phyloP scores from a whole-genome alignment of 805 yeast genomes.

The Hanseniaspora taiwanica region DNA sequence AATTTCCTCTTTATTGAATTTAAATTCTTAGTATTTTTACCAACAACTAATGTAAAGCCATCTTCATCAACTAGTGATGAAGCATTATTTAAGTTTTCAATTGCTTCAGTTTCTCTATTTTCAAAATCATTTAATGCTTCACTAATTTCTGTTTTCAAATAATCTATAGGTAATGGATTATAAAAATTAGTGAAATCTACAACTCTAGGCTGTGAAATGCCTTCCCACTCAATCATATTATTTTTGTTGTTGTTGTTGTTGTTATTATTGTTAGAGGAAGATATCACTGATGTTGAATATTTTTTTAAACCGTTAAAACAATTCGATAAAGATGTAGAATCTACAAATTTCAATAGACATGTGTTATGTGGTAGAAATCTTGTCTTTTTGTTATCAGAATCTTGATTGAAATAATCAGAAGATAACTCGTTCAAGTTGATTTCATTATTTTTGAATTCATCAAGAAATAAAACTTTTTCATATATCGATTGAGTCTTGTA shows the following conservation, averaged over 20 bases:
- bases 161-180: conserved; percentile 34
- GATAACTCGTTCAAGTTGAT: conserved; percentile 47
- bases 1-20: conserved; percentile 23
- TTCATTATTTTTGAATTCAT: conserved; percentile 31
- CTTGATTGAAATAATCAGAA: conserved; percentile 27
- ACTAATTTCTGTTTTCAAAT: conserved; percentile 43
- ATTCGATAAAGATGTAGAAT: conserved; percentile 43
- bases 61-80: conserved; percentile 72
- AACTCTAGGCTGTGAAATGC: conserved; percentile 22
- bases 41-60: conserved; percentile 86
- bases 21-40: conserved; percentile 71
- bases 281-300: conserved; percentile 40
- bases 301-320: conserved; percentile 44
- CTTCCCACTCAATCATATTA: conserved; percentile 24
- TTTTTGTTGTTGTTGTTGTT: too few relatives aligned
- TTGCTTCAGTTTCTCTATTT: conserved; percentile 49
- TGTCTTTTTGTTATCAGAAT: conserved; percentile 22
- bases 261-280: too few relatives aligned
- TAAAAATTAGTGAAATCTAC: conserved; percentile 30
- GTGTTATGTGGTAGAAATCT: conserved; percentile 55
- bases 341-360: conserved; percentile 63
- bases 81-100: conserved; percentile 40
- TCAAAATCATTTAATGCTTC: conserved; percentile 55
- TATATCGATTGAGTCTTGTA: conserved; percentile 44
- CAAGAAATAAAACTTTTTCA: conserved; percentile 33